Percentiles rank a stretch among this genome's conserved stretches.
phyloP scores from a whole-genome alignment of 2,329 filamentous ascomycete genomes.

The Verticillium isaacii region DNA sequence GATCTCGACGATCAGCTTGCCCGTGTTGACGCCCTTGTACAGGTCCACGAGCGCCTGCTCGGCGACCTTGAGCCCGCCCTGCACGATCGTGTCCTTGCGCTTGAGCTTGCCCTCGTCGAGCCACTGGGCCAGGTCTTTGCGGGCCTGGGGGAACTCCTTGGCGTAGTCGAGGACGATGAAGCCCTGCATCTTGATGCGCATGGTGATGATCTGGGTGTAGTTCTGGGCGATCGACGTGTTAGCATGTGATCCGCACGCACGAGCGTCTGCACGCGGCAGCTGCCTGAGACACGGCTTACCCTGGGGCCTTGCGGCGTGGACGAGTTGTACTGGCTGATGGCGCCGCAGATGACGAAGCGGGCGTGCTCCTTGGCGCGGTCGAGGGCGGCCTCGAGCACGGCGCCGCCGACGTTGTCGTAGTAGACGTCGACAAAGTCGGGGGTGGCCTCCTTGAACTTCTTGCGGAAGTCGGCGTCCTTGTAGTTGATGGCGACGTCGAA shows the following conservation, averaged over 20 bases:
- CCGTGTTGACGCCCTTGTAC: conserved; percentile 66
- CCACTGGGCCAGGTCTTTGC: conserved; percentile 60
- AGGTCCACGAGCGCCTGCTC: conserved; percentile 59
- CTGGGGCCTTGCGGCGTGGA: conserved; percentile 49
- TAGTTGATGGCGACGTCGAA: conserved; percentile 68
- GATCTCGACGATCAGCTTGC: conserved; percentile 56
- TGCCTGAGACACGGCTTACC: conserved; percentile 20
- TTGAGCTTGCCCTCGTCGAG: conserved; percentile 65
- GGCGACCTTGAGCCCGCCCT: conserved; percentile 59
- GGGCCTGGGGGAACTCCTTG: conserved; percentile 51
- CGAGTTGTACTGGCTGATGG: conserved; percentile 65
- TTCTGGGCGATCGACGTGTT: conserved; percentile 21
- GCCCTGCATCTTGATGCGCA: conserved; percentile 59
- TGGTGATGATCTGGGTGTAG: conserved; percentile 44
- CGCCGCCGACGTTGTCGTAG: conserved; percentile 71
- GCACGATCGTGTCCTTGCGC: conserved; percentile 64
- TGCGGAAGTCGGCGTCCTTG: conserved; percentile 57
- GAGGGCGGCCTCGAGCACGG: conserved; percentile 64
- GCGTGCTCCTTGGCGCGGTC: conserved; percentile 56
- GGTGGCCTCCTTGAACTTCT: conserved; percentile 56
- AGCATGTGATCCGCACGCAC: neutral
- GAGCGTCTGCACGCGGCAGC: neutral
- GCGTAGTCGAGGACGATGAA: conserved; percentile 70
- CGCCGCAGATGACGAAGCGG: conserved; percentile 68
- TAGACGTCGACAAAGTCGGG: conserved; percentile 60